Percentiles rank a stretch among this genome's conserved stretches.
Evolutionary conservation across 2,329 filamentous ascomycete genomes (phyloP).

Genomic region (Lecanicillium sp.): DNA sequence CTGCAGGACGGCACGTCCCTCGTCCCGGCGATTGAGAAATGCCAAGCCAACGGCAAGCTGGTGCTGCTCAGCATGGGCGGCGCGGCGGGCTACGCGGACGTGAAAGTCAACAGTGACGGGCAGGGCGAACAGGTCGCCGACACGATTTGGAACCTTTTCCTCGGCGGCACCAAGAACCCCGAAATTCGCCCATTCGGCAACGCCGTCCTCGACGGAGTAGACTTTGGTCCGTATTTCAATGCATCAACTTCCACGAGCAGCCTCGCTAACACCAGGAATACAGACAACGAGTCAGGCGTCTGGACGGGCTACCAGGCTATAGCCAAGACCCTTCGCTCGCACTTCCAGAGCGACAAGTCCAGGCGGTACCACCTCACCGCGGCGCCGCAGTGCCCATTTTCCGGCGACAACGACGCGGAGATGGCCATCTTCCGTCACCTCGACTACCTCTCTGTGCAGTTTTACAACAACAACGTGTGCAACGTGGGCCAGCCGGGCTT

Average conservation of each 20-base stretch:
- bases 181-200: conserved; percentile 60
- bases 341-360: conserved; percentile 43
- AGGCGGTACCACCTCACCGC: conserved; percentile 52
- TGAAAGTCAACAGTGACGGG: conserved; percentile 42
- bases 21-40: conserved; percentile 37
- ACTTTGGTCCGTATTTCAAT: conserved; percentile 38
- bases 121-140: conserved; percentile 51
- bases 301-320: conserved; percentile 54
- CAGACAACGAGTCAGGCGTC: conserved; percentile 53
- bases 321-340: conserved; percentile 45
- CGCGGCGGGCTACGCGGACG: conserved; percentile 59
- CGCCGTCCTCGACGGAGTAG: conserved; percentile 65
- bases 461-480: conserved; percentile 62
- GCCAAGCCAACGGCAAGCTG: conserved; percentile 60
- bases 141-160: conserved; percentile 63
- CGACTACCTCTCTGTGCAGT: conserved; percentile 59
- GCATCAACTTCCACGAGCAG: background rate
- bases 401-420: conserved; percentile 43
- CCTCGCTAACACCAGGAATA: background rate
- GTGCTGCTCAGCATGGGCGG: conserved; percentile 66
- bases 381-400: conserved; percentile 60
- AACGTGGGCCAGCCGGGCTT: conserved; percentile 44
- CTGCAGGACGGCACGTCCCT: conserved; percentile 19
- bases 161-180: conserved; percentile 34
- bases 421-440: conserved; percentile 28